Conservation (phyloP, 1,139 yeast genomes). For the Yamadazyma oceani region DNA sequence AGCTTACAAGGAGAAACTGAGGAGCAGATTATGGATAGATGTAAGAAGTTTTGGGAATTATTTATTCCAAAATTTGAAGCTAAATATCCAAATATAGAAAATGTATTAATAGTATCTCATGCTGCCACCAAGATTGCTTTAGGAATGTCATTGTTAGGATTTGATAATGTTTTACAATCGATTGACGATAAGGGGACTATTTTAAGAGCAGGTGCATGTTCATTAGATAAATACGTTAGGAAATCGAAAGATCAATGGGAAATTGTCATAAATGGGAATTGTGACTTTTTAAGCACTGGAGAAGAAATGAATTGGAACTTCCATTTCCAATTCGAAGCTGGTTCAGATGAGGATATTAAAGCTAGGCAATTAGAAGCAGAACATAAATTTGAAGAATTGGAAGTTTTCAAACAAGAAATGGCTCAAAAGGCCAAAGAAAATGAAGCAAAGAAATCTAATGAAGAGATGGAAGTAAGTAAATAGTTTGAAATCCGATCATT, state of each 20-base stretch:
- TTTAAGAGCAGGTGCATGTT: conserved; percentile 50
- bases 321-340: conserved; percentile 67
- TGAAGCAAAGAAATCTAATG: conserved; percentile 9
- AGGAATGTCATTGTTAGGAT: conserved; percentile 65
- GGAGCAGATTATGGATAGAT: conserved; percentile 59
- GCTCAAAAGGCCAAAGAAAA: conserved; percentile 1
- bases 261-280: conserved; percentile 63
- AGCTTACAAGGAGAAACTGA: conserved; percentile 61
- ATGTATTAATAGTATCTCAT: conserved; percentile 68
- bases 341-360: conserved; percentile 71
- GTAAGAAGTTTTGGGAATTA: conserved; percentile 45
- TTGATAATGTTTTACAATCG: conserved; percentile 44
- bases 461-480: conserved; percentile 40
- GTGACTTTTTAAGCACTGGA: conserved; percentile 66
- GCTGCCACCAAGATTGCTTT: conserved; percentile 83
- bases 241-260: conserved; percentile 46
- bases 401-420: conserved; percentile 3
- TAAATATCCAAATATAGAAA: conserved; percentile 53
- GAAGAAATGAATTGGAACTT: conserved; percentile 94
- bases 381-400: conserved; percentile 13
- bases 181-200: conserved; percentile 43
- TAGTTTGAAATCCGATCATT: too few relatives aligned
- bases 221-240: conserved; percentile 35
- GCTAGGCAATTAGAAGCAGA: conserved; percentile 37
- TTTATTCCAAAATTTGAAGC: conserved; percentile 54